Evolutionary conservation across 2,329 filamentous ascomycete species (phyloP).

Genomic region (Hymenoscyphus fructigenus): DNA sequence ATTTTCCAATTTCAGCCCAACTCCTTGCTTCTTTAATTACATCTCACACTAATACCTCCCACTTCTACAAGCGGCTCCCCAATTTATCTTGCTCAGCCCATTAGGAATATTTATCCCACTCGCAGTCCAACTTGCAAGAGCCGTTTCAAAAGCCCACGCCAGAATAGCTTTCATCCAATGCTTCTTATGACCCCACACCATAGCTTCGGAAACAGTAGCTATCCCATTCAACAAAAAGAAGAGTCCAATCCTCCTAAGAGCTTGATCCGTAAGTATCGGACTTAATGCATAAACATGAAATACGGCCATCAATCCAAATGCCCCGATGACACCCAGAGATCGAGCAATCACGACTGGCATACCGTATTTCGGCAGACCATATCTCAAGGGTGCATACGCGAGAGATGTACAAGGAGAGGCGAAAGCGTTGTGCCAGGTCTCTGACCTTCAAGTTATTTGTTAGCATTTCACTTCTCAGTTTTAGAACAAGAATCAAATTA

Average conservation of each 20-base stretch:
- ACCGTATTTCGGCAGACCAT: slow-evolving; percentile 34
- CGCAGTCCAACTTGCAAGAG: slow-evolving; percentile 39
- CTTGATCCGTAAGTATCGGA: slow-evolving; percentile 37
- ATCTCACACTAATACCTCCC: background rate
- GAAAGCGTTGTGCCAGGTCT: slow-evolving; percentile 45
- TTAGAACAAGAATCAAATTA: slow-evolving; percentile 19
- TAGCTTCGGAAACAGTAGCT: slow-evolving; percentile 36
- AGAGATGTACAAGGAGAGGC: slow-evolving; percentile 41
- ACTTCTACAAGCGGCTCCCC: slow-evolving; percentile 34
- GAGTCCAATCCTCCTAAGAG: slow-evolving; percentile 36
- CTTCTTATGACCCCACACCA: slow-evolving; percentile 39
- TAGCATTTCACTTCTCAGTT: background rate
- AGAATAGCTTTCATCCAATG: slow-evolving; percentile 35
- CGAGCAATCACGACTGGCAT: slow-evolving; percentile 37
- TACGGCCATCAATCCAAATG: slow-evolving; percentile 41
- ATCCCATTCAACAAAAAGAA: slow-evolving; percentile 44
- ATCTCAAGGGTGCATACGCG: slow-evolving; percentile 40
- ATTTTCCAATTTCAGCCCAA: too few relatives aligned
- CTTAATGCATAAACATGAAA: slow-evolving; percentile 42
- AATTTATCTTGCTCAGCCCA: slow-evolving; percentile 36
- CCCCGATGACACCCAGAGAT: slow-evolving; percentile 38
- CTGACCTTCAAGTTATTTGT: slow-evolving; percentile 29
- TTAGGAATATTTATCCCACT: slow-evolving; percentile 36
- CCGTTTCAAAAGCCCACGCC: slow-evolving; percentile 39
- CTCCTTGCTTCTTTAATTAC: too few relatives aligned